Base-by-base conservation (phyloP, 208 protist species). In the Spongospora subterranea region DNA sequence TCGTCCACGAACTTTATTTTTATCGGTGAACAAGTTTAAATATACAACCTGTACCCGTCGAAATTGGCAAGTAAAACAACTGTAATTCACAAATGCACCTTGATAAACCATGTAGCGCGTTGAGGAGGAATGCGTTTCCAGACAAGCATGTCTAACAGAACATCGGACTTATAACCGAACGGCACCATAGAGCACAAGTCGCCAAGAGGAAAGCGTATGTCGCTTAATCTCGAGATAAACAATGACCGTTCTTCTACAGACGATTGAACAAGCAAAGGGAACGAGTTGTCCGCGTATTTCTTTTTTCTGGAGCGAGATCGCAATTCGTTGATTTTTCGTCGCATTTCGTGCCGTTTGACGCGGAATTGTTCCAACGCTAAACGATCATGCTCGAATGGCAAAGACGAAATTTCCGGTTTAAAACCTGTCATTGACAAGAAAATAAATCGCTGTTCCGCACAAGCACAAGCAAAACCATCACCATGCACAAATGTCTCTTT, bases 11-110 rank as follows among this genome's bases (percentile, higher is more conserved):
- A n/a, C 71, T n/a, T 82, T 82, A 35, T 43, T 82, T n/a, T 35
- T 82, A n/a, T 82, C 71, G 6, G 71, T 40, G n/a, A 39, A 82
- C 71, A 82, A 45, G n/a, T 82, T 82, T 43, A 82, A 82, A n/a
- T 82, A 82, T 20, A 82, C 71, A 43, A 82, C 50, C 50, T 60
- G 50, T 60, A 60, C 50, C 50, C 50, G 6, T 29, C 50, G 50
- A 6, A 60, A 60, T 60, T 24, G 13, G 24, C 50, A 24, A 60
- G 24, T 6, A 24, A 24, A 6, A 6, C 50, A 60, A 24, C 50
- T 60, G 6, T 60, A 24, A 60, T 29, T 60, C 13, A 6, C 6
- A 24, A 29, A 60, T 24, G 50, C 24, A 60, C 71, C 35, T 82
- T 82, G 71, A 82, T 82, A 20, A 82, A 35, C 71, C 71, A 82